phyloP scores from a whole-genome alignment of 768 basidiomycete genomes.

The Tylopilus sp. region DNA sequence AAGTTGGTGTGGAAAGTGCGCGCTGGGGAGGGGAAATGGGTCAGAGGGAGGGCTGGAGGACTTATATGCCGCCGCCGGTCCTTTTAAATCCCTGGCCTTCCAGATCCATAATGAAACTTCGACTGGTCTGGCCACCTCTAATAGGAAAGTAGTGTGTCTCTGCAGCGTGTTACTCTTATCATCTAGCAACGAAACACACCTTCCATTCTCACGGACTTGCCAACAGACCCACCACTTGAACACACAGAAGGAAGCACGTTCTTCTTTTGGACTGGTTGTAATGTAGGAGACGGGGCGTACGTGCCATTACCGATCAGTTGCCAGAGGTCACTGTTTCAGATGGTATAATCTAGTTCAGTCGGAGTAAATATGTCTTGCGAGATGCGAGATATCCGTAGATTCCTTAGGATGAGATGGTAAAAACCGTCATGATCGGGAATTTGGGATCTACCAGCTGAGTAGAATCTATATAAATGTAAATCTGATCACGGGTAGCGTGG shows the following conservation, averaged over 20 bases:
- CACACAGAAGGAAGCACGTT: background rate
- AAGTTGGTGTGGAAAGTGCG: too few species aligned
- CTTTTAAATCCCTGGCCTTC: slow-evolving; percentile 10
- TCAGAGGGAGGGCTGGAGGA: background rate
- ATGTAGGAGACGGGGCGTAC: background rate
- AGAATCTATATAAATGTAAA: too few species aligned
- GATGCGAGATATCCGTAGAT: too few species aligned
- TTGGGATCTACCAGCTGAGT: too few species aligned
- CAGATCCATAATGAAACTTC: slow-evolving; percentile 14
- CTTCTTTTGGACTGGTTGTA: background rate
- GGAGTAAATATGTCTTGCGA: too few species aligned
- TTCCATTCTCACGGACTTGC: background rate
- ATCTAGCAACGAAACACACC: background rate
- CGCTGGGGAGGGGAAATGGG: background rate
- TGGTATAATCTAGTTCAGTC: too few species aligned
- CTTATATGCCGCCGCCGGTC: background rate
- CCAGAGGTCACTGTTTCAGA: background rate
- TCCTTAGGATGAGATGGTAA: slow-evolving; percentile 36
- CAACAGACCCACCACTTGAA: background rate
- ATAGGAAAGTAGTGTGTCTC: background rate
- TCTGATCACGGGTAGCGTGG: too few species aligned
- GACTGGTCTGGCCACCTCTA: background rate
- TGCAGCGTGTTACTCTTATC: background rate
- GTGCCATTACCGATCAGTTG: background rate
- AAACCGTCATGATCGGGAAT: too few species aligned